These are phyloP conservation scores for Coelastrella sp. DNA, from an alignment of 139 green algal genomes.

Conservation along the genomic window DNA sequence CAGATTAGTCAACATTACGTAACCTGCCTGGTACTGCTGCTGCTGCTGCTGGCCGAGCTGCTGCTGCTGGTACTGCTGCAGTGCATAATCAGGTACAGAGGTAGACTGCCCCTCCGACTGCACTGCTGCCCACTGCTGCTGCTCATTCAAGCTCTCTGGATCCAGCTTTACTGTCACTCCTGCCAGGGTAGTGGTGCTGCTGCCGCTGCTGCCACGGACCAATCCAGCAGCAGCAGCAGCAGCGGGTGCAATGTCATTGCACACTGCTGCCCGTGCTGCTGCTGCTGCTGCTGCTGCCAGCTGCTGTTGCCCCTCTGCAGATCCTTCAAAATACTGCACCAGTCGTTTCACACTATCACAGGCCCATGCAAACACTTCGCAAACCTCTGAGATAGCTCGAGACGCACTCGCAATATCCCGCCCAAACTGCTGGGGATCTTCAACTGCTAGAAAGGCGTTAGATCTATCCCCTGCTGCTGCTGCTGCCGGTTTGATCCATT, in stretches of 20 bases:
- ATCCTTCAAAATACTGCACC: background rate
- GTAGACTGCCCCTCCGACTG: slow-evolving; percentile 37
- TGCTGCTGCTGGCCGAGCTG: slow-evolving; percentile 18
- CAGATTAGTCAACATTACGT: background rate
- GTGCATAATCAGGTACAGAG: background rate
- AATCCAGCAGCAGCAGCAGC: background rate
- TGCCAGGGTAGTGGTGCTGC: background rate
- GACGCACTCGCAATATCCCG: slow-evolving; percentile 37
- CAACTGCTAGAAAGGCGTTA: slow-evolving; percentile 11
- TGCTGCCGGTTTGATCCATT: slow-evolving; percentile 58
- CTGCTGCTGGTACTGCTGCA: slow-evolving; percentile 27
- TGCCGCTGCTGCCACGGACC: too few species aligned
- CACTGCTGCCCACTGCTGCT: slow-evolving; percentile 33
- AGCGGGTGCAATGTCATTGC: background rate
- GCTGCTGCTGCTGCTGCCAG: slow-evolving; percentile 22
- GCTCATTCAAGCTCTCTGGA: background rate
- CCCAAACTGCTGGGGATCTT: slow-evolving; percentile 35
- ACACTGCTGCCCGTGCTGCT: background rate
- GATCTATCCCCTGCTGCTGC: background rate
- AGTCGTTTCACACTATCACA: background rate
- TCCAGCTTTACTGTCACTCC: background rate
- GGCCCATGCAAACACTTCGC: slow-evolving; percentile 8
- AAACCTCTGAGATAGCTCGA: background rate
- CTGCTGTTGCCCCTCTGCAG: background rate
- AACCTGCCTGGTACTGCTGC: slow-evolving; percentile 1